phyloP scores from a whole-genome alignment of 331 rosid species.

The Telfairia occidentalis region DNA sequence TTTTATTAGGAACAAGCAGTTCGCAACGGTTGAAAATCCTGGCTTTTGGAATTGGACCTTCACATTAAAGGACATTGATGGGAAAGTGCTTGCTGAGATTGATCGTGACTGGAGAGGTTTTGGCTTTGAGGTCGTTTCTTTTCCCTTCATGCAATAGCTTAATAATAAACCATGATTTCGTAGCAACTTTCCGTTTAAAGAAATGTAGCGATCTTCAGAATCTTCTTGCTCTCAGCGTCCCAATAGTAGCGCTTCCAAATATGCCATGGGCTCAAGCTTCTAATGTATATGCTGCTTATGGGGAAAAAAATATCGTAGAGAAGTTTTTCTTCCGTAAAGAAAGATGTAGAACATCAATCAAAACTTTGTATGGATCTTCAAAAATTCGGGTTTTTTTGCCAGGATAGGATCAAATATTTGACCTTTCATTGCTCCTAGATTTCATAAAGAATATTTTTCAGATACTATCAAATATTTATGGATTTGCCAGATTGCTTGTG shows the following conservation, averaged over 20 bases:
- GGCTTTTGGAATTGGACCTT: constrained; percentile 99
- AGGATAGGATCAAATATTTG: not conserved
- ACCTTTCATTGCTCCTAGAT: not conserved
- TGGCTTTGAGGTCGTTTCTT: constrained; percentile 80
- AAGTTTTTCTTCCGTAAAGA: too few species aligned
- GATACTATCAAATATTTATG: not conserved
- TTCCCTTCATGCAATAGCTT: not conserved
- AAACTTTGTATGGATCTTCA: not conserved
- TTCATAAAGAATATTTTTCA: not conserved
- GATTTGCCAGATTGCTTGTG: not conserved
- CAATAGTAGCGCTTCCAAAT: not conserved
- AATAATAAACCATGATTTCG: not conserved
- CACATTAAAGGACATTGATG: constrained; percentile 66
- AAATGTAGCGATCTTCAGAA: not conserved
- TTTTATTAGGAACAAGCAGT: constrained; percentile 67
- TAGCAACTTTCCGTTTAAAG: not conserved
- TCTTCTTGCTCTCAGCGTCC: not conserved
- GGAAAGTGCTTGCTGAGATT: constrained; percentile 71
- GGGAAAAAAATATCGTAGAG: not conserved
- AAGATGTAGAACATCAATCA: not conserved
- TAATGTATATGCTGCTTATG: not conserved
- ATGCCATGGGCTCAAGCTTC: not conserved
- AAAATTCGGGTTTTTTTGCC: not conserved
- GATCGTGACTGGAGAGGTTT: constrained; percentile 99
- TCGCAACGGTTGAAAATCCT: constrained; percentile 92